A percentile compares a stretch with the other conserved stretches of the same genome.
Evolutionary conservation across 2,329 filamentous ascomycete genomes (phyloP).

Genomic region (Calonectria pseudoreteaudii): DNA sequence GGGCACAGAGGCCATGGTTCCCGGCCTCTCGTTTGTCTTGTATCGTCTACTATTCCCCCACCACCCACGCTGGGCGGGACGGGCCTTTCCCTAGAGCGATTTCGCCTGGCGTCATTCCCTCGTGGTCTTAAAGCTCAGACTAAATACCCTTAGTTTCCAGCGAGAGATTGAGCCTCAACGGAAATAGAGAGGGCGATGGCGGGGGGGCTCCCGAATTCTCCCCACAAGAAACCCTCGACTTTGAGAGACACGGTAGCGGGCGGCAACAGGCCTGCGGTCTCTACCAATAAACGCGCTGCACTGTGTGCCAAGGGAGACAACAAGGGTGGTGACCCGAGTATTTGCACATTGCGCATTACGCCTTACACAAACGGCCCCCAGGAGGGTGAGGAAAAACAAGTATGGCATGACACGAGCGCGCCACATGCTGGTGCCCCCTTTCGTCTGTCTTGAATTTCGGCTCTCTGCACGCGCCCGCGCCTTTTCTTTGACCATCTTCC

Average conservation of each 20-base stretch:
- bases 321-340: neutral
- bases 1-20: neutral
- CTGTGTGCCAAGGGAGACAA: neutral
- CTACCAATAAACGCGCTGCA: neutral
- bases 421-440: neutral
- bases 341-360: neutral
- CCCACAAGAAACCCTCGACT: neutral
- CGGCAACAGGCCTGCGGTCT: neutral
- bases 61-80: neutral
- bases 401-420: neutral
- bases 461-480: neutral
- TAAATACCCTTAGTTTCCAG: neutral
- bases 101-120: slow-evolving; percentile 6
- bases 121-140: slow-evolving; percentile 4
- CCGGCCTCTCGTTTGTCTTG: neutral
- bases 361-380: neutral
- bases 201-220: neutral
- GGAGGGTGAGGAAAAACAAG: neutral
- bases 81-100: slow-evolving; percentile 1
- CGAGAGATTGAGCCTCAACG: neutral
- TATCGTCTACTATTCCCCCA: neutral
- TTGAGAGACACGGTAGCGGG: neutral
- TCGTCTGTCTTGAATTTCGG: neutral
- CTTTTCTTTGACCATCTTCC: neutral
- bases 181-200: neutral